phyloP scores from a whole-genome alignment of 2,329 filamentous ascomycete species.

The Scolecobasidium constrictum region DNA sequence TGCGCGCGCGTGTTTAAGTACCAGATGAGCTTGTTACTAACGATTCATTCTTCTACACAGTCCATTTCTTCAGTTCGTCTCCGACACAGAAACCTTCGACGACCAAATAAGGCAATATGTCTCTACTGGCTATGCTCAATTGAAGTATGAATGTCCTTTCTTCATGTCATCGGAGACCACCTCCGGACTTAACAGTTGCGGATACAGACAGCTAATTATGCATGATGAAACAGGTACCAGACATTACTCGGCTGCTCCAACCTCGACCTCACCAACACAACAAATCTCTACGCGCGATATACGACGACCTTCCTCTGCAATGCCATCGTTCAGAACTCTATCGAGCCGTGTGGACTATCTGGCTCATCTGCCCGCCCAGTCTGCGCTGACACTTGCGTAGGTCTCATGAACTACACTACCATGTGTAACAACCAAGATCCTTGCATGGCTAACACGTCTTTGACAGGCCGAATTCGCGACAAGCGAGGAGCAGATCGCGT shows the following conservation, averaged over 20 bases:
- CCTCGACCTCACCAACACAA: constrained; percentile 67
- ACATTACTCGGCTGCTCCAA: constrained; percentile 68
- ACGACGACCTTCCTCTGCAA: constrained; percentile 90
- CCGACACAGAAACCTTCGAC: constrained; percentile 68
- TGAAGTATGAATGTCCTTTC: constrained; percentile 62
- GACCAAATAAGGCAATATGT: constrained; percentile 62
- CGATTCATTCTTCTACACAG: constrained; percentile 34
- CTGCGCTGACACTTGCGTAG: constrained; percentile 80
- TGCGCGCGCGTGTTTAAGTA: constrained; percentile 10
- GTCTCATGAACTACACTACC: constrained; percentile 27
- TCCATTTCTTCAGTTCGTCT: constrained; percentile 77
- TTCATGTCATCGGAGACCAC: too few species aligned
- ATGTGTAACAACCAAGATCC: neutral
- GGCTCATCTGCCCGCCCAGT: constrained; percentile 58
- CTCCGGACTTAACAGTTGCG: too few species aligned
- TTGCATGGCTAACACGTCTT: constrained; percentile 5
- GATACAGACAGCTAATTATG: neutral
- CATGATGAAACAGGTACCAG: constrained; percentile 55
- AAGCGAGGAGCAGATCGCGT: constrained; percentile 76
- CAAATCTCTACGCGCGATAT: constrained; percentile 81
- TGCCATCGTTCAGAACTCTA: constrained; percentile 83
- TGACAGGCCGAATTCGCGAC: constrained; percentile 66
- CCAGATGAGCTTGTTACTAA: too few species aligned
- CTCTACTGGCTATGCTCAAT: constrained; percentile 59
- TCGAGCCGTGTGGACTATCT: constrained; percentile 54